Evolutionary conservation across 2,329 filamentous ascomycete genomes (phyloP).

Genomic region (Nemania bipapillata): DNA sequence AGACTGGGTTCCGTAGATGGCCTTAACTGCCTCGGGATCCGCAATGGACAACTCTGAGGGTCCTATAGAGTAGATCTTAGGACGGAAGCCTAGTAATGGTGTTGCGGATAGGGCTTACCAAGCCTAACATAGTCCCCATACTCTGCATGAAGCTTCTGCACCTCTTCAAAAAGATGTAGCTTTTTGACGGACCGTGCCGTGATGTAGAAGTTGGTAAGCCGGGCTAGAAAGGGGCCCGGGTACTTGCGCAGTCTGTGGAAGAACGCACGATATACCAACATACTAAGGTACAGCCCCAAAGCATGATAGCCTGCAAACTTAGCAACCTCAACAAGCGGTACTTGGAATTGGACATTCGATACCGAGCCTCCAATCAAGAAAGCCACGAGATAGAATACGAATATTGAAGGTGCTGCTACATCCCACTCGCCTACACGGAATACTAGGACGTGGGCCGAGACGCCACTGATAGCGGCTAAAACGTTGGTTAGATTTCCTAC

Average conservation of each 20-base stretch:
- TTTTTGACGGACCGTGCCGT: slow-evolving; percentile 64
- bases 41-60: slow-evolving; percentile 51
- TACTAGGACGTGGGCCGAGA: slow-evolving; percentile 17
- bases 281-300: slow-evolving; percentile 45
- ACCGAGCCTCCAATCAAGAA: background rate
- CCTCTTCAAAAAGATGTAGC: slow-evolving; percentile 62
- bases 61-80: slow-evolving; percentile 35
- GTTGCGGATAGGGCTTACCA: background rate
- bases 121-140: slow-evolving; percentile 59
- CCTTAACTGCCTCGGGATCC: slow-evolving; percentile 41
- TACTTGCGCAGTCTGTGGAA: slow-evolving; percentile 56
- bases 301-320: slow-evolving; percentile 7
- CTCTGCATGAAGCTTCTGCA: slow-evolving; percentile 59
- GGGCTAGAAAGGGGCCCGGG: slow-evolving; percentile 56
- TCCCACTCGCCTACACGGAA: slow-evolving; percentile 26
- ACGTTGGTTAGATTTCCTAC: background rate
- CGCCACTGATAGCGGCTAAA: slow-evolving; percentile 13
- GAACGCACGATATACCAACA: slow-evolving; percentile 53
- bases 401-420: slow-evolving; percentile 13
- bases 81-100: background rate
- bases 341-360: background rate
- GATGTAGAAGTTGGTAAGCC: slow-evolving; percentile 56
- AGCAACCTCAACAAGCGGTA: background rate
- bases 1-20: slow-evolving; percentile 53
- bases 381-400: slow-evolving; percentile 3